These are phyloP conservation scores for Pseudotsuga menziesii DNA, from an alignment of 75 land plant genomes.

Conservation along the genomic window DNA sequence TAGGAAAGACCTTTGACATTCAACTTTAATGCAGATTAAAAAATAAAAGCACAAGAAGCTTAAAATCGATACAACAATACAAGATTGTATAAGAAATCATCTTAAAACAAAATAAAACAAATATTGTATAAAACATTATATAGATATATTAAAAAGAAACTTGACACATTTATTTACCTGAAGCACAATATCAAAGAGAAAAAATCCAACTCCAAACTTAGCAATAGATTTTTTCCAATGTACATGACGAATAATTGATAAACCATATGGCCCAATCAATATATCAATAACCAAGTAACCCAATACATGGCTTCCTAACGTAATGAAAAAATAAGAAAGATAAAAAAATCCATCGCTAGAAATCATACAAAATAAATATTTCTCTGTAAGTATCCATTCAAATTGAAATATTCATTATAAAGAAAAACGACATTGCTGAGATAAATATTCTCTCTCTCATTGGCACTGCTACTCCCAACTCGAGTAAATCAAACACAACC, in stretches of 20 bases:
- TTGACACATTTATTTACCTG: constrained; percentile 53
- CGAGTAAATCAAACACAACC: background rate
- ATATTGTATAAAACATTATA: background rate
- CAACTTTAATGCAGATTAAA: background rate
- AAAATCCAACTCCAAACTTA: constrained; percentile 98
- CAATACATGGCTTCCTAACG: constrained; percentile 94
- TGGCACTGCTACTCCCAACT: background rate
- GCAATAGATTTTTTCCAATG: constrained; percentile 98
- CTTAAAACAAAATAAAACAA: background rate
- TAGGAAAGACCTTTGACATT: background rate
- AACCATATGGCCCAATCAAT: constrained; percentile 93
- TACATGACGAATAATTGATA: constrained; percentile 95
- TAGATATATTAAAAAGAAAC: background rate
- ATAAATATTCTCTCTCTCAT: background rate
- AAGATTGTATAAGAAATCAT: background rate
- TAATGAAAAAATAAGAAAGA: background rate
- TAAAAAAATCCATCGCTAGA: background rate
- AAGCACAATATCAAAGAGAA: constrained; percentile 97
- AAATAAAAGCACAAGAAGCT: background rate
- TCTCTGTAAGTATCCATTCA: too few relatives aligned
- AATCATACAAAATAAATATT: background rate
- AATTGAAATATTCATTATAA: background rate
- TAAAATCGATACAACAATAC: background rate
- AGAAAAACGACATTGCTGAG: background rate
- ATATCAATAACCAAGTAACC: constrained; percentile 98